Conservation (phyloP, 169 alveolate species). For the Plasmodium billcollinsi region DNA sequence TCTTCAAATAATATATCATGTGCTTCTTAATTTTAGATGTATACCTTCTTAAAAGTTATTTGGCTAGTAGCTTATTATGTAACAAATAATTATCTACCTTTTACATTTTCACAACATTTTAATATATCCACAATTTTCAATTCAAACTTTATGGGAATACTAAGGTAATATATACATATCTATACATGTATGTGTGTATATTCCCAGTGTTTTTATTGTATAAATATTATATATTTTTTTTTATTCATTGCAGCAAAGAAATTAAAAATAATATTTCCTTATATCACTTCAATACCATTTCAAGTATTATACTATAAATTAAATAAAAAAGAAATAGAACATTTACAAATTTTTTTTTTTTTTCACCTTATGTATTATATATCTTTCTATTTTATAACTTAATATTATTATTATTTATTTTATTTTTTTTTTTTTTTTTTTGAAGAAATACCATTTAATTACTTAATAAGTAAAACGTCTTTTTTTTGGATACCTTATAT, state of each 20-base stretch:
- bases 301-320: slow-evolving; percentile 27
- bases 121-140: slow-evolving; percentile 31
- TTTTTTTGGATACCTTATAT: slow-evolving; percentile 76
- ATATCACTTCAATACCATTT: slow-evolving; percentile 36
- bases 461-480: slow-evolving; percentile 44
- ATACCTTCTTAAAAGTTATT: slow-evolving; percentile 35
- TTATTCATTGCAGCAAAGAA: slow-evolving; percentile 31
- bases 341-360: not conserved
- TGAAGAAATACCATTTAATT: slow-evolving; percentile 57
- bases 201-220: not conserved
- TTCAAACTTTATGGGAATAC: slow-evolving; percentile 10
- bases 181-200: slow-evolving; percentile 2
- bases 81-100: slow-evolving; percentile 42
- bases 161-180: slow-evolving; percentile 29
- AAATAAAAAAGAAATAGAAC: slow-evolving; percentile 16
- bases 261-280: slow-evolving; percentile 40
- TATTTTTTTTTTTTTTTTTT: slow-evolving; percentile 22
- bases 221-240: slow-evolving; percentile 7
- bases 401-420: not conserved
- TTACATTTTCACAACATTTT: slow-evolving; percentile 57
- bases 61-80: slow-evolving; percentile 69
- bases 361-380: not conserved
- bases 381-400: not conserved
- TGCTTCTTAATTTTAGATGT: slow-evolving; percentile 11
- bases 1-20: not conserved